A percentile compares a stretch with the other conserved stretches of the same genome.
These are phyloP conservation scores for Termitomyces titanicus DNA, from an alignment of 768 basidiomycete species.

Conservation along the genomic window DNA sequence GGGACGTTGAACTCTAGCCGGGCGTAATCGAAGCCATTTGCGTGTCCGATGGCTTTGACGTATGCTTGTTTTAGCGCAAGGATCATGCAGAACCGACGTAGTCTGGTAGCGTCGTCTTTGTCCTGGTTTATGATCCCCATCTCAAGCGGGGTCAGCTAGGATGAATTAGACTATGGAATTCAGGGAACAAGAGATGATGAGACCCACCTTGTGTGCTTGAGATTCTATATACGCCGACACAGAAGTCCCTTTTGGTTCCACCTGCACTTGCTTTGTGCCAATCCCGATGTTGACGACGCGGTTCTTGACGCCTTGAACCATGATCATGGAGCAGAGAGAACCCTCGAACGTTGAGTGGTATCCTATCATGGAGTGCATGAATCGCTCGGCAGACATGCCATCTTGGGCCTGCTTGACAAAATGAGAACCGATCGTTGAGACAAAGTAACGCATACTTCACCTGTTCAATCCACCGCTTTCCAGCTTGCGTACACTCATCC, in stretches of 20 bases:
- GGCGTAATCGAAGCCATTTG: slow-evolving; percentile 75
- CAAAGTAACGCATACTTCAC: slow-evolving; percentile 26
- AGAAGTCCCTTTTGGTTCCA: slow-evolving; percentile 57
- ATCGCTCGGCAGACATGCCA: slow-evolving; percentile 60
- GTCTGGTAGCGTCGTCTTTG: slow-evolving; percentile 56
- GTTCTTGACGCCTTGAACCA: slow-evolving; percentile 73
- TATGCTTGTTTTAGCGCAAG: slow-evolving; percentile 80
- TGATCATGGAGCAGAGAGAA: slow-evolving; percentile 78
- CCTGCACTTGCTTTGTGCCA: slow-evolving; percentile 66
- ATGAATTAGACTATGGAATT: not conserved
- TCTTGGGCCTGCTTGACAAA: slow-evolving; percentile 41
- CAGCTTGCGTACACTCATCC: slow-evolving; percentile 53
- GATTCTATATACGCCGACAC: slow-evolving; percentile 70
- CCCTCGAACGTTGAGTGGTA: slow-evolving; percentile 70
- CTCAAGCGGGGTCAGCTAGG: slow-evolving; percentile 39
- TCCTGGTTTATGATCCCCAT: slow-evolving; percentile 47
- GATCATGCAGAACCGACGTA: slow-evolving; percentile 74
- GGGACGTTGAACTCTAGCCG: slow-evolving; percentile 80
- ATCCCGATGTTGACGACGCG: slow-evolving; percentile 81
- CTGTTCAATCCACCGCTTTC: slow-evolving; percentile 85
- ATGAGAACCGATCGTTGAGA: slow-evolving; percentile 3
- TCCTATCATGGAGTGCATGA: slow-evolving; percentile 72
- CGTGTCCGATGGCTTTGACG: slow-evolving; percentile 81
- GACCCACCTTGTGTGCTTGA: slow-evolving; percentile 65
- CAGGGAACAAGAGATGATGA: not conserved